Evolutionary conservation across 352 stramenopile species (phyloP).

Genomic region (Phytophthora hibernalis): DNA sequence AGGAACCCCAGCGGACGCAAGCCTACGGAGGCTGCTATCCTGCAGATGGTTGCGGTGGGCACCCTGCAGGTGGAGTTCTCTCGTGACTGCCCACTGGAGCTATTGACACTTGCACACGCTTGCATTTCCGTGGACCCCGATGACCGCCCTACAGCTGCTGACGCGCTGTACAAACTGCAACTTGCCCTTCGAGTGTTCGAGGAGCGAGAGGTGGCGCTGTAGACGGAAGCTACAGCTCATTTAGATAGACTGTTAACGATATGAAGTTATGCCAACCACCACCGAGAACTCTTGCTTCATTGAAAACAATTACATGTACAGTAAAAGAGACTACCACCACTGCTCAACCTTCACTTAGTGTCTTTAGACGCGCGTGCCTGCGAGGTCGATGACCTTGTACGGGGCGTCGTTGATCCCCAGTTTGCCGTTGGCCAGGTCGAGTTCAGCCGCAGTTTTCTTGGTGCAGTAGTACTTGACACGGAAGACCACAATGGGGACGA

Average conservation of each 20-base stretch:
- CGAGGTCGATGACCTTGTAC: slow-evolving; percentile 33
- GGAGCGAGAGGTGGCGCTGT: slow-evolving; percentile 43
- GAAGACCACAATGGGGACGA: slow-evolving; percentile 26
- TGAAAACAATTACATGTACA: no score
- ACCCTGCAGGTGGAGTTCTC: slow-evolving; percentile 52
- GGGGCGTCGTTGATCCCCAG: slow-evolving; percentile 27
- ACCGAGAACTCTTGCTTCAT: slow-evolving; percentile 2
- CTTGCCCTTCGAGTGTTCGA: slow-evolving; percentile 35
- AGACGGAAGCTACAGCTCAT: slow-evolving; percentile 16
- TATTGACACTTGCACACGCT: slow-evolving; percentile 34
- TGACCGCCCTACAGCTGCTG: slow-evolving; percentile 40
- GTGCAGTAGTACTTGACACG: slow-evolving; percentile 9
- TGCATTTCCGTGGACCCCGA: slow-evolving; percentile 49
- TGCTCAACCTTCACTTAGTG: neutral
- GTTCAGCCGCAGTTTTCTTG: slow-evolving; percentile 6
- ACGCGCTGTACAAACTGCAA: slow-evolving; percentile 48
- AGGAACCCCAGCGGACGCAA: slow-evolving; percentile 40
- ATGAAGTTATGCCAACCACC: slow-evolving; percentile 30
- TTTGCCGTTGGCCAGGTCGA: slow-evolving; percentile 34
- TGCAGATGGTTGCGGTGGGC: slow-evolving; percentile 47
- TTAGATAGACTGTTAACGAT: slow-evolving; percentile 40
- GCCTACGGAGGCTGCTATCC: slow-evolving; percentile 43
- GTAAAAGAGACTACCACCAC: neutral
- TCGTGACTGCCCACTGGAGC: slow-evolving; percentile 23
- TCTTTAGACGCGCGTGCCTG: slow-evolving; percentile 12